Conservation (phyloP, 148 eudicot genomes). For the Cornus kousa region DNA sequence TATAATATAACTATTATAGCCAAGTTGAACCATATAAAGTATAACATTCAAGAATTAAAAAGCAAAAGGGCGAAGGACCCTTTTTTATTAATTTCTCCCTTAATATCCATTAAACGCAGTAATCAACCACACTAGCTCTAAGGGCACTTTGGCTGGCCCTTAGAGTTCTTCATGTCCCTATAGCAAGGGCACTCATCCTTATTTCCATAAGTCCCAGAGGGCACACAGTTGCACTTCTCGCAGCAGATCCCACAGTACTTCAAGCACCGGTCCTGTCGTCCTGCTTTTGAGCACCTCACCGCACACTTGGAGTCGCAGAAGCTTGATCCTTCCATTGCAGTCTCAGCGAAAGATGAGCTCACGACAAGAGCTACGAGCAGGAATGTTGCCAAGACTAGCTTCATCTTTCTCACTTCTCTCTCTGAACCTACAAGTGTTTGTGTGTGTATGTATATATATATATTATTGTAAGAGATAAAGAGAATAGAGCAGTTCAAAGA, state of each 20-base stretch:
- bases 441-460: too few relatives aligned
- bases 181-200: not conserved
- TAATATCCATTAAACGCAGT: too few relatives aligned
- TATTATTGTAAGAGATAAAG: too few relatives aligned
- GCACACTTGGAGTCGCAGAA: not conserved
- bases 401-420: constrained; percentile 7
- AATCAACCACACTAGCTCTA: too few relatives aligned
- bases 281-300: not conserved
- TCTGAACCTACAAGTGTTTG: too few relatives aligned
- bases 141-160: not conserved
- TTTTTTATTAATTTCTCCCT: too few relatives aligned
- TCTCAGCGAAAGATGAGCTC: constrained; percentile 17
- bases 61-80: too few relatives aligned
- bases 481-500: too few relatives aligned
- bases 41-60: too few relatives aligned
- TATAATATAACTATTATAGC: too few relatives aligned
- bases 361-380: constrained; percentile 12
- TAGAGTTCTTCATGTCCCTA: not conserved
- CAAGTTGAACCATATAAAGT: too few relatives aligned
- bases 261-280: not conserved
- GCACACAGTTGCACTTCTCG: not conserved
- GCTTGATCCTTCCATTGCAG: constrained; percentile 27
- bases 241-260: not conserved
- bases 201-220: not conserved
- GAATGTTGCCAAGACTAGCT: constrained; percentile 2